Evolutionary conservation across 306 rosid species (phyloP), one percentile per base, ranked within the genome.

Genomic region (Fragaria ananassa): DNA sequence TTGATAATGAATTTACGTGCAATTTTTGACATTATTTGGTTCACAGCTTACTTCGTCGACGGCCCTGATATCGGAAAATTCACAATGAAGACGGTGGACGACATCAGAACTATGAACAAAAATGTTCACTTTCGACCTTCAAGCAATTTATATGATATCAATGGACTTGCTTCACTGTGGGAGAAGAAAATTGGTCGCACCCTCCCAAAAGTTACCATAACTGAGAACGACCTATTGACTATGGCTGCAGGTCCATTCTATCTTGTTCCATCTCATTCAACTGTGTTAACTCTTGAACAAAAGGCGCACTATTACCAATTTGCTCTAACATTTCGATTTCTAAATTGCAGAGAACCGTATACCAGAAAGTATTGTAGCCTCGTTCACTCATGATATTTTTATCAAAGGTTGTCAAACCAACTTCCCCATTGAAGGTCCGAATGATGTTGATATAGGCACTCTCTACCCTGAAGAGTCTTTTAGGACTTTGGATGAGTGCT

Each of bases 371-470:
- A 2, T 91, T 14, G 96, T 91, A 62, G 96, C 96, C 14, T 83
- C 96, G 0, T 85, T 91, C 79, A 91, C 96, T 0, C 93, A 87
- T 66, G 96, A 91, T 51, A 91, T 91, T 60, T 89, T 91, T 79
- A 87, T 91, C 79, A 89, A 83, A 3, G 96, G 96, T 41, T 91
- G 96, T 76, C 96, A 91, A 69, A 27, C 74, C 0, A 84, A 86
- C 63, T 91, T 84, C 67, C 14, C 62, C 6, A 25, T 41, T 9
- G 89, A 87, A 7, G 88, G 83, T 1, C 74, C 81, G 1, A 21
- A 23, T 21, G 91, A 91, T 29, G 76, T 86, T 6, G 93, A 89
- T 42, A 85, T 87, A 25, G 57, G 50, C 23, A 50, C 46, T 39
- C 91, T 91, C 4, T 91, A 87, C 76, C 93, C 96, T 2, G 90